Base-by-base conservation (phyloP, 2,329 filamentous ascomycete genomes). In the Microcyclospora pomicola region DNA sequence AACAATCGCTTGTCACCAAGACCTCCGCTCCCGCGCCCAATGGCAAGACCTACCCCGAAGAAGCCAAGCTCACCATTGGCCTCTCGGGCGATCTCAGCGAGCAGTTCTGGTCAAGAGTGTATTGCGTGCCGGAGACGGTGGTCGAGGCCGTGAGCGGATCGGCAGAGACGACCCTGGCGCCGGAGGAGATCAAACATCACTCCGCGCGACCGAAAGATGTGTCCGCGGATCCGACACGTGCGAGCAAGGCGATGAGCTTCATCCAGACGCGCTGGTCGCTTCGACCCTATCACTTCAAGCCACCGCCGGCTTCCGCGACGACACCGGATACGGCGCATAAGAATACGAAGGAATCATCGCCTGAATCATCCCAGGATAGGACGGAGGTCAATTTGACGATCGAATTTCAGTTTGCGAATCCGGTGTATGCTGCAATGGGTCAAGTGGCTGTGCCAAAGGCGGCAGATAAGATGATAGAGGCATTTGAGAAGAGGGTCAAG, bases 391-490 rank as follows among this genome's bases (percentile, higher is more conserved):
- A 73, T 49, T 63, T 98, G 49, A 68, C 70, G 40, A 79, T 98
- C 49, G 73, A 78, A 45, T 95, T 87, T 58, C 75, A 80, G 59
- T 95, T 98, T 58, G 71, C 75, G 49, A 96, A 87, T 61, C 84
- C 87, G n/a, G 59, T 94, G 40, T 92, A 95, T 63, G 79, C 77
- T 31, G 76, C 82, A 14, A 67, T 95, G 55, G 91, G 87, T 57
- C 72, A 77, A 29, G 80, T 82, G 27, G 78, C 91, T 15, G 84
- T 85, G 47, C 80, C 84, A 27, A 85, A 83, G 62, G 77, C 95
- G 45, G 88, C 85, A 1, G 77, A 76, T 3, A 69, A 82, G 46
- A 94, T 98, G 86, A 82, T 96, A 47, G 78, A 83, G 59, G 88
- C 91, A 1, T 98, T 98, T 65, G 87, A 95, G 65, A 73, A 75